Conservation (phyloP, 129 eudicot species). For the Arctium minus region DNA sequence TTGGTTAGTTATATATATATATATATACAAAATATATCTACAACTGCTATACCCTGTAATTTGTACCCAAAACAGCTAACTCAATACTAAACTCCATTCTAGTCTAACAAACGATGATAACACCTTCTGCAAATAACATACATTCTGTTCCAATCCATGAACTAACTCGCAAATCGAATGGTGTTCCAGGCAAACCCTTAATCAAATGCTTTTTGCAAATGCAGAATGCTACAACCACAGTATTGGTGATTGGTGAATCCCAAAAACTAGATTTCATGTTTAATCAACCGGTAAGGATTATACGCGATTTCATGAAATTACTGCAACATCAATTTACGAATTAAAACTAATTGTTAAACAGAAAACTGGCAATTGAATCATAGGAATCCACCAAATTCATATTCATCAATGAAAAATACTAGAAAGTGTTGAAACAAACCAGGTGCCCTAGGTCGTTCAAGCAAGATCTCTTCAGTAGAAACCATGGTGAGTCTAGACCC, state of each 20-base stretch:
- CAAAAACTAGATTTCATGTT: not conserved
- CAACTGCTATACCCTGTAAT: not conserved
- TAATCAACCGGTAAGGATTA: not conserved
- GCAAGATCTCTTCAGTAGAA: conserved; percentile 74
- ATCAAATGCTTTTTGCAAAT: not conserved
- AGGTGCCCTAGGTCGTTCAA: conserved; percentile 74
- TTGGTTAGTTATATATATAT: not conserved
- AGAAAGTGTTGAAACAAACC: conserved; percentile 30
- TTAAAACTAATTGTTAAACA: not conserved
- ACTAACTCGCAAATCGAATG: not conserved
- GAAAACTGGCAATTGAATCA: not conserved
- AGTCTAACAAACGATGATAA: not conserved
- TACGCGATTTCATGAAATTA: not conserved
- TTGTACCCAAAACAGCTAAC: not conserved
- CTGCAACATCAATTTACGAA: not conserved
- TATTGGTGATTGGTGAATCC: not conserved
- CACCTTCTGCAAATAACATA: not conserved
- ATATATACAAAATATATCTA: too few relatives aligned
- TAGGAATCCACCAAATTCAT: not conserved
- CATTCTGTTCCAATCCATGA: not conserved
- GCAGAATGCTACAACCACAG: not conserved
- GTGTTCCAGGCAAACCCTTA: not conserved
- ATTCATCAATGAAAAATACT: not conserved
- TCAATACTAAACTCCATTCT: not conserved
- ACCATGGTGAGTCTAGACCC: conserved; percentile 71